phyloP scores from a whole-genome alignment of 169 alveolate species.

The Eimeria necatrix region DNA sequence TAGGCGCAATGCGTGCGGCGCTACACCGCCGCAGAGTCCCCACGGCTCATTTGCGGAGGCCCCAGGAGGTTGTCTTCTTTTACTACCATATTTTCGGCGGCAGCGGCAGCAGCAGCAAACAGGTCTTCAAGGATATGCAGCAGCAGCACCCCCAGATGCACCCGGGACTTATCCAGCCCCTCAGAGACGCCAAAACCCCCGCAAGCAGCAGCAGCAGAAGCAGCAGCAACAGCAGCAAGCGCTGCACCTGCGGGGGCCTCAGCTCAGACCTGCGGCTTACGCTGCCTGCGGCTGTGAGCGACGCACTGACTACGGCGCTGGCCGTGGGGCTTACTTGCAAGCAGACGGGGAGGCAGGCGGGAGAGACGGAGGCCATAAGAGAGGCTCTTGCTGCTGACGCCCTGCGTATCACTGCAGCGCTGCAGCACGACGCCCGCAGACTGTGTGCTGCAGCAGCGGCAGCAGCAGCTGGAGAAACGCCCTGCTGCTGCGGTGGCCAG shows the following conservation, averaged over 20 bases:
- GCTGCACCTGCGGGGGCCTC: constrained; percentile 27
- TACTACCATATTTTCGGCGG: not conserved
- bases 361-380: too few relatives aligned
- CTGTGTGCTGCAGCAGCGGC: constrained; percentile 6
- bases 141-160: constrained; percentile 26
- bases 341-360: not conserved
- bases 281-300: constrained; percentile 65
- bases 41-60: constrained; percentile 24
- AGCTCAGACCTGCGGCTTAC: not conserved
- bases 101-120: not conserved
- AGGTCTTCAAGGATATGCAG: not conserved
- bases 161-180: not conserved
- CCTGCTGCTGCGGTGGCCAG: not conserved
- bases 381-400: not conserved
- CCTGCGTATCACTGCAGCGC: not conserved
- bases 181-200: not conserved
- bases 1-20: constrained; percentile 63
- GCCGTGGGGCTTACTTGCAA: constrained; percentile 39
- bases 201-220: not conserved
- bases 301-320: constrained; percentile 15
- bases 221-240: not conserved
- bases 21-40: constrained; percentile 42
- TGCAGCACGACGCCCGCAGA: constrained; percentile 29
- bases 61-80: constrained; percentile 53
- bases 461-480: not conserved